Conservation (phyloP, 2,329 filamentous ascomycete species). For the Periglandula ipomoeae region DNA sequence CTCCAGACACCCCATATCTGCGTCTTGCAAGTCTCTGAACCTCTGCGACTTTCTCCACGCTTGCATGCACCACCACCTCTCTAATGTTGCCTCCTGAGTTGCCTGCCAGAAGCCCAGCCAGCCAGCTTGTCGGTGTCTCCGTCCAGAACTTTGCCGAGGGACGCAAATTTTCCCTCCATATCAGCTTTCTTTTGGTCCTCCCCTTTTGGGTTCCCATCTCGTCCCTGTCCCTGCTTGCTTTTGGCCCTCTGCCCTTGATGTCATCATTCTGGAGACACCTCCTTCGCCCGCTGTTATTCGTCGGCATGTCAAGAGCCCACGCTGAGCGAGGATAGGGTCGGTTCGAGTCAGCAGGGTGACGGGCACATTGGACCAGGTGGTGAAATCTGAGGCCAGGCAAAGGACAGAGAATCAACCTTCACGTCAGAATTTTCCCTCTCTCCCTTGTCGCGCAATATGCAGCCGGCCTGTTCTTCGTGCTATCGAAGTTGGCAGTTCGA, state of each 20-base stretch:
- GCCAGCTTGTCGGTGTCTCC: conserved; percentile 2
- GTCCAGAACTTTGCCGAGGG: not conserved
- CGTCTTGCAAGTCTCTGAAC: too few species aligned
- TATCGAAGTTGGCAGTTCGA: too few species aligned
- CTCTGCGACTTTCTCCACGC: not conserved
- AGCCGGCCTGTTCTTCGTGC: too few species aligned
- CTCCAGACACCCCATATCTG: not conserved
- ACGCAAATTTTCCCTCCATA: not conserved
- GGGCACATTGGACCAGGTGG: too few species aligned
- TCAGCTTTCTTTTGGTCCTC: not conserved
- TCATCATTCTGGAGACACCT: not conserved
- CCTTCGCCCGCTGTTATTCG: too few species aligned
- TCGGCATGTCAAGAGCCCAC: too few species aligned
- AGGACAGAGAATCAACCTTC: too few species aligned
- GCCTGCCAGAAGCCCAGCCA: not conserved
- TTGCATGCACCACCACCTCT: not conserved
- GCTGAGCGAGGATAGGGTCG: too few species aligned
- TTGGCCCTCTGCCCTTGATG: conserved; percentile 1
- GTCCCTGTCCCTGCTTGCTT: not conserved
- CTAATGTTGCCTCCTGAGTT: conserved; percentile 1
- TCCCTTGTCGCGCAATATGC: too few species aligned
- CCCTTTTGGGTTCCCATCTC: not conserved
- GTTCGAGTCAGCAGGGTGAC: too few species aligned
- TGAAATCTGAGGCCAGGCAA: too few species aligned
- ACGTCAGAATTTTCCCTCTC: too few species aligned